These are phyloP conservation scores for Trametes sanguinea DNA, from an alignment of 768 basidiomycete species.

Conservation along the genomic window DNA sequence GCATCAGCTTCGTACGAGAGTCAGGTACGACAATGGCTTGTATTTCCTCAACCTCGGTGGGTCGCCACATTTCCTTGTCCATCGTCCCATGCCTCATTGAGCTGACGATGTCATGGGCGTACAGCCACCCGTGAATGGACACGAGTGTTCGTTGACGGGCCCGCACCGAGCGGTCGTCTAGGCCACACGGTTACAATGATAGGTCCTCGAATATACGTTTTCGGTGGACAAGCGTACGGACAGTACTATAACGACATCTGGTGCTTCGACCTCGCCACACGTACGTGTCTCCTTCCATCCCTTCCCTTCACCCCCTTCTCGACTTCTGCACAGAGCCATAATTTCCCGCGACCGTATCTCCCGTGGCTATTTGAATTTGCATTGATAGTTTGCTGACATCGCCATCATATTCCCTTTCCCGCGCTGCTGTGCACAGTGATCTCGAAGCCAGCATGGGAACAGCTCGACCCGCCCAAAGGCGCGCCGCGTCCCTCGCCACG, in stretches of 20 bases:
- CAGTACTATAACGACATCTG: constrained; percentile 91
- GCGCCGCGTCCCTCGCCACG: constrained; percentile 68
- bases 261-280: constrained; percentile 89
- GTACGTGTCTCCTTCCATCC: constrained; percentile 51
- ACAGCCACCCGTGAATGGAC: constrained; percentile 92
- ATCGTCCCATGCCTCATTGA: not conserved
- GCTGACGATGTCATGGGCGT: not conserved
- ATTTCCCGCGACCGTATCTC: too few relatives aligned
- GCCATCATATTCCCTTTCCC: not conserved
- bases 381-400: constrained; percentile 3
- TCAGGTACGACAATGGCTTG: constrained; percentile 75
- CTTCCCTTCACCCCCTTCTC: not conserved
- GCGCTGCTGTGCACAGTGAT: constrained; percentile 54
- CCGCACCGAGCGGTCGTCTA: constrained; percentile 82
- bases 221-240: constrained; percentile 91
- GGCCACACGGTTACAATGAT: constrained; percentile 92
- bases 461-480: constrained; percentile 54
- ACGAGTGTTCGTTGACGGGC: constrained; percentile 69
- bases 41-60: constrained; percentile 90
- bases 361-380: not conserved
- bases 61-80: constrained; percentile 31
- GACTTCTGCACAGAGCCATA: not conserved
- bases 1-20: constrained; percentile 56
- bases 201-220: constrained; percentile 85
- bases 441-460: constrained; percentile 76